Conservation (phyloP, 495 filamentous ascomycete species). For the Podospora fimiseda region DNA sequence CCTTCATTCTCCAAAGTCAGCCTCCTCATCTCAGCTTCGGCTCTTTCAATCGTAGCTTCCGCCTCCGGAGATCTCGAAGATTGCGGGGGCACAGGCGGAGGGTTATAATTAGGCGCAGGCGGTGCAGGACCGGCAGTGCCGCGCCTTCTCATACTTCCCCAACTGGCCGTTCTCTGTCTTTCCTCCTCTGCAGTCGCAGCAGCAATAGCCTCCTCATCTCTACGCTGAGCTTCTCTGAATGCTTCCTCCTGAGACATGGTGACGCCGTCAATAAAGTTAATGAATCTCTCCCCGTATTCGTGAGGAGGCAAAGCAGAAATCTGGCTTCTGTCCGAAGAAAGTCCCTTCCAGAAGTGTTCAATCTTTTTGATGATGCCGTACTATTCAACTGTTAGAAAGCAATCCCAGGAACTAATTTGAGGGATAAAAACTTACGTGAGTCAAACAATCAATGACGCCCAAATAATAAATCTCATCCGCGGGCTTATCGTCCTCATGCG, state of each 20-base stretch:
- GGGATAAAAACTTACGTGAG: constrained; percentile 60
- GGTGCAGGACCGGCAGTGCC: constrained; percentile 28
- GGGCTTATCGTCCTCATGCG: constrained; percentile 77
- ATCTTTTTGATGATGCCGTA: constrained; percentile 83
- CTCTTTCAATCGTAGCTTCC: constrained; percentile 28
- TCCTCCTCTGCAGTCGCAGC: constrained; percentile 33
- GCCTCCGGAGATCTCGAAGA: constrained; percentile 37
- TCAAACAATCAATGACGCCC: constrained; percentile 95
- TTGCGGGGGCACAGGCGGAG: constrained; percentile 41
- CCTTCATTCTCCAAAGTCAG: constrained; percentile 34
- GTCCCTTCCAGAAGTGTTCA: constrained; percentile 90
- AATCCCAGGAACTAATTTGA: neutral
- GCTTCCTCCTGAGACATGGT: constrained; percentile 86
- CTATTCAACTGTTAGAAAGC: constrained; percentile 42
- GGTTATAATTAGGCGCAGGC: constrained; percentile 37
- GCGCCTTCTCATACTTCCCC: constrained; percentile 14
- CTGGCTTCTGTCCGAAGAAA: constrained; percentile 69
- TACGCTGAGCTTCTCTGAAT: constrained; percentile 52
- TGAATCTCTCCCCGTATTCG: constrained; percentile 87
- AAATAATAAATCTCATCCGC: constrained; percentile 96
- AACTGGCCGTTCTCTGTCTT: constrained; percentile 26
- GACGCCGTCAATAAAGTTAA: constrained; percentile 83
- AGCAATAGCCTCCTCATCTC: constrained; percentile 37
- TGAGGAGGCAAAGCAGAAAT: constrained; percentile 93
- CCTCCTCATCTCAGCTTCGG: constrained; percentile 29